Percentiles rank a stretch among this genome's conserved stretches.
phyloP scores from a whole-genome alignment of 768 basidiomycete species.

The Termitomyces sp. region DNA sequence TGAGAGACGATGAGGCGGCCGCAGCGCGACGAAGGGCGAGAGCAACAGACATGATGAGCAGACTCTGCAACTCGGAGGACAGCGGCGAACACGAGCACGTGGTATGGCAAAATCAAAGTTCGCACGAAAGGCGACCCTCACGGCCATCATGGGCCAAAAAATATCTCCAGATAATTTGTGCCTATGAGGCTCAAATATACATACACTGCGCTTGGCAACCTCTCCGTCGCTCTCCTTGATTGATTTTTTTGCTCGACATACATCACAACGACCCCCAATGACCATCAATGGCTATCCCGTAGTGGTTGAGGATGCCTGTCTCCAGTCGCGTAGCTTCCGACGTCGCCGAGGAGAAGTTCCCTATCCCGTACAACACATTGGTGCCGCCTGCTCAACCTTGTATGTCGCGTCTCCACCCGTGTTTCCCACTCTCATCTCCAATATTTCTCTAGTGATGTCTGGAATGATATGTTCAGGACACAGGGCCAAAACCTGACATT shows the following conservation, averaged over 20 bases:
- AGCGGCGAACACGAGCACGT: slow-evolving; percentile 15
- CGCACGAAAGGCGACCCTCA: slow-evolving; percentile 15
- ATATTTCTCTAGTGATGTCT: slow-evolving; percentile 50
- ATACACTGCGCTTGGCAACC: neutral
- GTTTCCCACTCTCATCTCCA: slow-evolving; percentile 7
- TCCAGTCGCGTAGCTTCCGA: slow-evolving; percentile 34
- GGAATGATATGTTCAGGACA: slow-evolving; percentile 63
- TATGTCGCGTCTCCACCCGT: slow-evolving; percentile 27
- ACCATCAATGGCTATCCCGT: too few species aligned
- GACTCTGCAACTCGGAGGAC: slow-evolving; percentile 9
- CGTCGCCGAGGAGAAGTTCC: slow-evolving; percentile 48
- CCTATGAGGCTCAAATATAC: slow-evolving; percentile 11
- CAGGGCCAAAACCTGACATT: slow-evolving; percentile 50
- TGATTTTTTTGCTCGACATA: slow-evolving; percentile 8
- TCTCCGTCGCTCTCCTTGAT: slow-evolving; percentile 13
- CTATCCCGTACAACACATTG: slow-evolving; percentile 51
- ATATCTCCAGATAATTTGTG: slow-evolving; percentile 7
- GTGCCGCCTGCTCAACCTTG: slow-evolving; percentile 50
- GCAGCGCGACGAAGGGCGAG: slow-evolving; percentile 37
- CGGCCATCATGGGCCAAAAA: slow-evolving; percentile 26
- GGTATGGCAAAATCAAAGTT: slow-evolving; percentile 9
- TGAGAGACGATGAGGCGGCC: slow-evolving; percentile 26
- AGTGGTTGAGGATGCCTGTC: slow-evolving; percentile 41
- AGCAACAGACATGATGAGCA: slow-evolving; percentile 32
- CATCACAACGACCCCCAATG: slow-evolving; percentile 14